Base-by-base conservation (phyloP, 768 basidiomycete genomes). In the Cystofilobasidium macerans region DNA sequence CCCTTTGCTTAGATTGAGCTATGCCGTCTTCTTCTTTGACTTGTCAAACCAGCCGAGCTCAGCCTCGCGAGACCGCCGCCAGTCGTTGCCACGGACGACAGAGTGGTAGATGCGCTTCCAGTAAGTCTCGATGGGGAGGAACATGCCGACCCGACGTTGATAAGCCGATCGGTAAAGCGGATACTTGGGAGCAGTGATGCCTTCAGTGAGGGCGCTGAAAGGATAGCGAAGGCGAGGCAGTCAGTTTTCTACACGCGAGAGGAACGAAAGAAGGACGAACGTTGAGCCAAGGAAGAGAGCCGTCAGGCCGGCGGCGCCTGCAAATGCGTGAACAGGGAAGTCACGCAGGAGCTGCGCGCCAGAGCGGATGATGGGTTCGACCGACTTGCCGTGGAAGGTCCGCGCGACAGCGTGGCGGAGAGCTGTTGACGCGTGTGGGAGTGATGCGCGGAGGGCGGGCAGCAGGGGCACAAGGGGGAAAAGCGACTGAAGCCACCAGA, bases 131-230 rank as follows among this genome's bases (percentile, higher is more conserved):
- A 68, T 28, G 2, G 67, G 67, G 45, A 40, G 56, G 57, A 68
- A 68, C 61, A 68, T 62, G 26, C 61, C 67, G 24, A 68, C 67
- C 3, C 67, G 54, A 18, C 38, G 24, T 47, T 68, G 62, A 53
- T 68, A 68, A 8, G 43, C 43, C 20, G 35, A 38, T 56, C n/a
- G 0, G 57, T 68, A 68, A 4, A 57, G 53, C 14, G 67, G 67
- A 30, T 68, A 68, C 45, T 68, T 68, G 16, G 67, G 61, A 11
- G 67, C 24, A 8, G 67, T 48, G 56, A 68, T 68, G 61, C 43
- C 45, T n/a, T 68, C 67, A 38, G 67, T 68, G 14, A 68, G 62
- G 26, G 43, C 13, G 1, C 63, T 64, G 54, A 3, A 35, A 9
- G 43, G 38, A 33, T 22, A 36, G 8, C 6, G 3, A 59, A 30